These are phyloP conservation scores for Caloboletus firmus DNA, from an alignment of 1,284 basidiomycete species.

Conservation along the genomic window DNA sequence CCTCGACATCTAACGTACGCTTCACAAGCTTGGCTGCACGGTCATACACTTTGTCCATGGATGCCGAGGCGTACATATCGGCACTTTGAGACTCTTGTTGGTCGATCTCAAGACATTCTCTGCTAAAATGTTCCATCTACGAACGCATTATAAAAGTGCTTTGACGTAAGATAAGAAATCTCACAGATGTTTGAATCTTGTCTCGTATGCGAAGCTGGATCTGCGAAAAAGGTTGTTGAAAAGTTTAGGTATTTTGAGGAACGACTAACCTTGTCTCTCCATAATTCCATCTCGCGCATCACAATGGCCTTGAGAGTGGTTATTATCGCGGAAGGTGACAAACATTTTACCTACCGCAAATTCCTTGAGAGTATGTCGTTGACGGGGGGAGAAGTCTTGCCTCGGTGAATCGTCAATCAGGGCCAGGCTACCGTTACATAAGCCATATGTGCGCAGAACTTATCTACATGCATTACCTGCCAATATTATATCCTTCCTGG, in stretches of 20 bases:
- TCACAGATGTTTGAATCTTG: conserved; percentile 83
- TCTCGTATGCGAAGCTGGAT: conserved; percentile 90
- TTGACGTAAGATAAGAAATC: conserved; percentile 23
- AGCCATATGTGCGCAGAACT: conserved; percentile 7
- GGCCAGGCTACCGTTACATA: conserved; percentile 55
- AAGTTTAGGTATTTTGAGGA: background rate
- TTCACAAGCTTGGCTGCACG: conserved; percentile 86
- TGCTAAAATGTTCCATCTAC: conserved; percentile 92
- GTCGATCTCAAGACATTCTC: conserved; percentile 93
- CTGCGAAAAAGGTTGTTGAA: conserved; percentile 36
- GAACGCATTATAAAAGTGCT: conserved; percentile 1
- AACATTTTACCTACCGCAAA: conserved; percentile 61
- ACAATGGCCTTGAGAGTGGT: conserved; percentile 61
- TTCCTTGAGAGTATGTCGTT: conserved; percentile 90
- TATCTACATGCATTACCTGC: conserved; percentile 48
- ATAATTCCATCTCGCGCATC: conserved; percentile 96
- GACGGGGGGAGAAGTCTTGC: conserved; percentile 84
- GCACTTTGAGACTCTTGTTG: conserved; percentile 43
- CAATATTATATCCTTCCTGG: conserved; percentile 87
- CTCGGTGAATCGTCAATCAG: conserved; percentile 85
- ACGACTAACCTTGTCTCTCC: conserved; percentile 82
- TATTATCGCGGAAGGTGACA: conserved; percentile 2
- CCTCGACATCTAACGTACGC: conserved; percentile 88
- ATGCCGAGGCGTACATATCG: conserved; percentile 41
- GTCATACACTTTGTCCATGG: conserved; percentile 87